Base-by-base conservation (phyloP, 192 early-diverging fungal genomes). In the Ramicandelaber brevisporus region DNA sequence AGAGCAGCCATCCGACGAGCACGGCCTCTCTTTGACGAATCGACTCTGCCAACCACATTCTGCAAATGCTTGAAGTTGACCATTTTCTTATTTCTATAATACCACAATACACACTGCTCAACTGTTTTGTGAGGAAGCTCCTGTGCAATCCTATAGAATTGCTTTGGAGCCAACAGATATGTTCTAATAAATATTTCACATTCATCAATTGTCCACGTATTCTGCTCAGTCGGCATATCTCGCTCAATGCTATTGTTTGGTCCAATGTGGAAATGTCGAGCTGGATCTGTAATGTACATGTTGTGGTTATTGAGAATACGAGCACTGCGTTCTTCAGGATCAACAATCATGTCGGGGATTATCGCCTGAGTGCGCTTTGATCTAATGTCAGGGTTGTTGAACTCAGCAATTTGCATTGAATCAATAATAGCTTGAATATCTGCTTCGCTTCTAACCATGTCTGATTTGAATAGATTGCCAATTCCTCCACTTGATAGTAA, bases 31-130 rank as follows among this genome's bases (percentile, higher is more conserved):
- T n/a, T n/a, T n/a, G n/a, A n/a, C n/a, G n/a, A n/a, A n/a, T n/a
- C n/a, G n/a, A n/a, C n/a, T n/a, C n/a, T n/a, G n/a, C n/a, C n/a
- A n/a, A n/a, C n/a, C n/a, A n/a, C n/a, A n/a, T n/a, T n/a, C 27
- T 68, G 54, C 21, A 78, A 45, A 1, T 56, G 62, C 52, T 77
- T 78, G 31, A 75, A 60, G 13, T 65, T 57, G 29, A 75, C 55
- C 14, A 55, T 61, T 30, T 75, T 73, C 49, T 80, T 78, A 27
- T 69, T 69, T 15, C 74, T 61, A 43, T 80, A 80, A 43, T 80
- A 80, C 21, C 70, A 73, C 20, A 71, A 37, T 12, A 78, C 72
- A 26, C 74, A 80, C 29, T 70, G 64, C 20, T 59, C 57, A 16
- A 66, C 63, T 0, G 55, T 57, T 47, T 80, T 80, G 40, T 53